Conservation (phyloP, 2,329 filamentous ascomycete genomes). For the Aspergillus clavatus region DNA sequence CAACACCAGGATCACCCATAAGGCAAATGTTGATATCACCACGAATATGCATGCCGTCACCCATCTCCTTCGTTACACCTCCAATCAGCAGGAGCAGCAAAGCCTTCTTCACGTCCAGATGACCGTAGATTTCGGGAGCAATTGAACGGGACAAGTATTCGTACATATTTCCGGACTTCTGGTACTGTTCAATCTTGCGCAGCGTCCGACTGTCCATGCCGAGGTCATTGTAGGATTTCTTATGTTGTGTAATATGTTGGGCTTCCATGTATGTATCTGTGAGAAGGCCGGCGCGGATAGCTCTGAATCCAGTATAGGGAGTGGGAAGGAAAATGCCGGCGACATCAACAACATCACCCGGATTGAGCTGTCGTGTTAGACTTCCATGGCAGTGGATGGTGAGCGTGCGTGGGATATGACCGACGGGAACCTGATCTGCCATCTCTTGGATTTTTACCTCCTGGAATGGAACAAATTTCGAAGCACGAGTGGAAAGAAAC, state of each 20-base stretch:
- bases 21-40: conserved; percentile 98
- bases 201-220: conserved; percentile 74
- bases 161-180: conserved; percentile 84
- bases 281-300: conserved; percentile 89
- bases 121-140: conserved; percentile 93
- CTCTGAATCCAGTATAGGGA: conserved; percentile 98
- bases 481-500: conserved; percentile 89
- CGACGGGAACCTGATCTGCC: conserved; percentile 97
- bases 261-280: conserved; percentile 97
- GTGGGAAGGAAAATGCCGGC: conserved; percentile 95
- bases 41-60: conserved; percentile 97
- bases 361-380: conserved; percentile 79
- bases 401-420: conserved; percentile 88
- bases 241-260: conserved; percentile 90
- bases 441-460: conserved; percentile 98
- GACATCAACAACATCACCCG: conserved; percentile 89
- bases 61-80: conserved; percentile 93
- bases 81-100: conserved; percentile 92
- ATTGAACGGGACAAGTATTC: conserved; percentile 95
- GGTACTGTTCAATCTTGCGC: conserved; percentile 77
- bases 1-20: conserved; percentile 99
- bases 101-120: conserved; percentile 96
- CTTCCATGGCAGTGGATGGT: conserved; percentile 87
- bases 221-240: conserved; percentile 95
- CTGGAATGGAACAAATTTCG: conserved; percentile 95